Evolutionary conservation across 164 flowering plant species (phyloP).

Genomic region (Vitis amurensis): DNA sequence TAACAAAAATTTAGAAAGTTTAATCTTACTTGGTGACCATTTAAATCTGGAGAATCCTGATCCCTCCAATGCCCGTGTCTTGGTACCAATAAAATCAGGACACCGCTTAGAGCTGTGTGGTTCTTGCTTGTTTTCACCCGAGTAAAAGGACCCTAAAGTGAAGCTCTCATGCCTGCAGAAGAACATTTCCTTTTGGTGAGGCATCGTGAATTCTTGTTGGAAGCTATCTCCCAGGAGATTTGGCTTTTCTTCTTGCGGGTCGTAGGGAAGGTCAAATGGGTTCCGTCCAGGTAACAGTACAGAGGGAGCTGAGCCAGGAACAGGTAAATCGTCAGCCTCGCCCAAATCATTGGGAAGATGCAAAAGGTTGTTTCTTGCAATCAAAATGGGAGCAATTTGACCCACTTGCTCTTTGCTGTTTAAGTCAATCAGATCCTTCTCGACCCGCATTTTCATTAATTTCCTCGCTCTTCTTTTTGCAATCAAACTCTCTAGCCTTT

Average conservation of each 20-base stretch:
- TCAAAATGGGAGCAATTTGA: constrained; percentile 21
- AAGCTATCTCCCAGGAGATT: constrained; percentile 50
- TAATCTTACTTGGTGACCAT: constrained; percentile 19
- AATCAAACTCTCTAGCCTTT: constrained; percentile 59
- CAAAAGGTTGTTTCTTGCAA: constrained; percentile 27
- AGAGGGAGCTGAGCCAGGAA: constrained; percentile 71
- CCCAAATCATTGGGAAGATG: background rate
- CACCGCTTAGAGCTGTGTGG: background rate
- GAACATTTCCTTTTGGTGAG: constrained; percentile 28
- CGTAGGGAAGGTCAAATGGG: constrained; percentile 73
- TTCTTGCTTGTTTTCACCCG: constrained; percentile 16
- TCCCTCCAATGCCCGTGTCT: constrained; percentile 7
- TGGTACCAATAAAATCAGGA: constrained; percentile 1
- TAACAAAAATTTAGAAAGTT: background rate
- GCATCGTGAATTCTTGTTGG: constrained; percentile 37
- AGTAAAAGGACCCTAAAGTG: constrained; percentile 23
- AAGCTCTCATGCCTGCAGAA: constrained; percentile 61
- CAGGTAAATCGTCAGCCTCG: constrained; percentile 11
- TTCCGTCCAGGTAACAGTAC: constrained; percentile 39
- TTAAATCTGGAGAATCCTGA: constrained; percentile 12
- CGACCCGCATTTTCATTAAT: constrained; percentile 24
- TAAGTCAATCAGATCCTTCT: constrained; percentile 19
- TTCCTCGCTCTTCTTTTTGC: constrained; percentile 49
- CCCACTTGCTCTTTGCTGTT: constrained; percentile 1
- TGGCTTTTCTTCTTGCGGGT: constrained; percentile 64